Percentiles rank a stretch among this genome's conserved stretches.
phyloP scores from a whole-genome alignment of 176 grass and related monocot species.

The Triticum turgidum region DNA sequence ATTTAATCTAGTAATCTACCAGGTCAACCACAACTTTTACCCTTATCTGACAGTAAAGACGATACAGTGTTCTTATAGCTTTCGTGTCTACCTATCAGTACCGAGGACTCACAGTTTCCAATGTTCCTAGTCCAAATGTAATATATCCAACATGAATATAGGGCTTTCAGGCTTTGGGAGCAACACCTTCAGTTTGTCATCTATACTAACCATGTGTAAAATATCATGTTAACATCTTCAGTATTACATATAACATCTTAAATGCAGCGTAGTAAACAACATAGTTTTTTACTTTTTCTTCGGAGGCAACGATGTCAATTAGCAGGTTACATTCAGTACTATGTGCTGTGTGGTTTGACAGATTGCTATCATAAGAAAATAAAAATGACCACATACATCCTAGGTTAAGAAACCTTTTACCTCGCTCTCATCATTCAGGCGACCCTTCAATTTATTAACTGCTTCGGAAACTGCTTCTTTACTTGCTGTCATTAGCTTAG shows the following conservation, averaged over 20 bases:
- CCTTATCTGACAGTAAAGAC: not conserved
- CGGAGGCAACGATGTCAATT: not conserved
- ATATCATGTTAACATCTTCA: not conserved
- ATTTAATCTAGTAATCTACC: not conserved
- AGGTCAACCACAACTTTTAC: not conserved
- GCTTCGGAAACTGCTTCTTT: conserved; percentile 59
- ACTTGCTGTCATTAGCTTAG: conserved; percentile 72
- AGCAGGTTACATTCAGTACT: not conserved
- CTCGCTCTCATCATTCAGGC: conserved; percentile 69
- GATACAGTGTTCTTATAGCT: not conserved
- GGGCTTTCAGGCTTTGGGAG: not conserved
- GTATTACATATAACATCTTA: not conserved
- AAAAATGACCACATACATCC: not conserved
- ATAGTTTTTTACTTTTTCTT: conserved; percentile 2
- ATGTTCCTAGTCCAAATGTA: not conserved
- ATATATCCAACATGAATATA: conserved; percentile 2
- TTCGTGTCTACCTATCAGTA: not conserved
- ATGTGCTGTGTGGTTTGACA: not conserved
- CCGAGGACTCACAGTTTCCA: not conserved
- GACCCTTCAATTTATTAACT: conserved; percentile 54
- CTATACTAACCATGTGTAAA: not conserved
- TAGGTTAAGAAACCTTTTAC: conserved; percentile 31
- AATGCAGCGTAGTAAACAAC: not conserved
- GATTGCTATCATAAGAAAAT: conserved; percentile 1
- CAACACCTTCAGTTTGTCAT: not conserved